phyloP scores from a whole-genome alignment of 129 eudicot genomes.

The Centaurea solstitialis region DNA sequence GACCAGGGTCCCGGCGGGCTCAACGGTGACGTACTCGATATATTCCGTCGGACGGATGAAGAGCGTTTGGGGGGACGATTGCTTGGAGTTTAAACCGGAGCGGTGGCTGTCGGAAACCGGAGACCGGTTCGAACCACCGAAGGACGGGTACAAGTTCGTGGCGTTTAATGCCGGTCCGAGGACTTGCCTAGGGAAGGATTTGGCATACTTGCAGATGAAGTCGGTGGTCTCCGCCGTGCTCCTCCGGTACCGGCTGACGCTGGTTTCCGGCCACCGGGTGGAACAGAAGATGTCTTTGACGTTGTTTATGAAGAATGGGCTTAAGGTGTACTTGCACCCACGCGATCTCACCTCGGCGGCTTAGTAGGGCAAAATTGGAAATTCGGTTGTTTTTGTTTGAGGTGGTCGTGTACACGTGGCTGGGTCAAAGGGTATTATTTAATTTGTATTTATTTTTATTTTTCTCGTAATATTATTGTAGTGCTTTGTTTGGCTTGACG shows the following conservation, averaged over 20 bases:
- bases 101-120: constrained; percentile 64
- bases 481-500: constrained; percentile 40
- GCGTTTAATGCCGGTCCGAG: constrained; percentile 87
- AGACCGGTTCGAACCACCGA: constrained; percentile 70
- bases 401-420: constrained; percentile 22
- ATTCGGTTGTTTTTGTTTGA: constrained; percentile 17
- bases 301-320: constrained; percentile 79
- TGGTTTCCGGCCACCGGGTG: constrained; percentile 82
- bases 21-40: constrained; percentile 82
- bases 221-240: constrained; percentile 83
- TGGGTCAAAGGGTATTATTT: constrained; percentile 30
- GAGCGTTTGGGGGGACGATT: constrained; percentile 79
- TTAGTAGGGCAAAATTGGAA: neutral
- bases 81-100: constrained; percentile 82
- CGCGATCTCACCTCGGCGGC: constrained; percentile 52
- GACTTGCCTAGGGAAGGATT: constrained; percentile 72
- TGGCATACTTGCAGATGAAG: constrained; percentile 88
- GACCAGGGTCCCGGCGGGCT: constrained; percentile 66
- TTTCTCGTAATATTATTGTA: constrained; percentile 19
- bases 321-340: constrained; percentile 56
- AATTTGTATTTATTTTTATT: constrained; percentile 42
- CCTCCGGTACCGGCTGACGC: constrained; percentile 61
- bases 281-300: constrained; percentile 89
- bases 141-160: constrained; percentile 71
- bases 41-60: constrained; percentile 84